Evolutionary conservation across 495 filamentous ascomycete genomes (phyloP).

Genomic region (Trichoderma virens): DNA sequence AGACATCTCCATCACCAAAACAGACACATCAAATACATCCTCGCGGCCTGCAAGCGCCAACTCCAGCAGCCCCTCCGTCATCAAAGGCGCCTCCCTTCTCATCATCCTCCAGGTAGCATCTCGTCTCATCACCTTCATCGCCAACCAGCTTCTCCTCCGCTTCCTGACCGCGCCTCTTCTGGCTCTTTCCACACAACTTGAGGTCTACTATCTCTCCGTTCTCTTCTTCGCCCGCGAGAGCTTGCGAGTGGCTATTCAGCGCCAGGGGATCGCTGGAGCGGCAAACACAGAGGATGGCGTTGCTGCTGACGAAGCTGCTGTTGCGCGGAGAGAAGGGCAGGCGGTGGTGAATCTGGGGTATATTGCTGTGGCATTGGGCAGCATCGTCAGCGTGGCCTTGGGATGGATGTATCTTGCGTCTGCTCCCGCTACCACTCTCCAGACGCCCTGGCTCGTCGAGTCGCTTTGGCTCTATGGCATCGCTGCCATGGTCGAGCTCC

Average conservation of each 20-base stretch:
- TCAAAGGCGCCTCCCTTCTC: constrained; percentile 67
- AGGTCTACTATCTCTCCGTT: constrained; percentile 80
- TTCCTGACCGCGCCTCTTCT: constrained; percentile 76
- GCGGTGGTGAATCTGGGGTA: constrained; percentile 84
- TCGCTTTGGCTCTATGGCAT: constrained; percentile 63
- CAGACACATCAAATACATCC: no score
- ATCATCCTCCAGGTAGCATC: constrained; percentile 80
- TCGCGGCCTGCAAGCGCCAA: background rate
- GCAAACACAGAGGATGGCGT: constrained; percentile 10
- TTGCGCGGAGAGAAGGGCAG: constrained; percentile 38
- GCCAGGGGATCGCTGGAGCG: constrained; percentile 45
- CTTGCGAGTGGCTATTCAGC: constrained; percentile 75
- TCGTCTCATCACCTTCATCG: constrained; percentile 75
- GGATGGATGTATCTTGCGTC: constrained; percentile 57
- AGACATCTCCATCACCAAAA: background rate
- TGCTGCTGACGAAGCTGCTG: constrained; percentile 10
- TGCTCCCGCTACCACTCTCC: constrained; percentile 40
- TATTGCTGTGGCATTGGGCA: constrained; percentile 61
- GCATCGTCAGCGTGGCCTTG: constrained; percentile 53
- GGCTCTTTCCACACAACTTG: constrained; percentile 79
- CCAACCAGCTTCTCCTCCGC: constrained; percentile 84
- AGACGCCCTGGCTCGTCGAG: constrained; percentile 49
- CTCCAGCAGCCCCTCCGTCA: constrained; percentile 18
- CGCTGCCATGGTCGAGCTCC: constrained; percentile 71
- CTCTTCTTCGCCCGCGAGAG: constrained; percentile 90